Evolutionary conservation across 805 yeast genomes (phyloP), one percentile per base, ranked within the genome.

Genomic region (Ogataea paraovalis): DNA sequence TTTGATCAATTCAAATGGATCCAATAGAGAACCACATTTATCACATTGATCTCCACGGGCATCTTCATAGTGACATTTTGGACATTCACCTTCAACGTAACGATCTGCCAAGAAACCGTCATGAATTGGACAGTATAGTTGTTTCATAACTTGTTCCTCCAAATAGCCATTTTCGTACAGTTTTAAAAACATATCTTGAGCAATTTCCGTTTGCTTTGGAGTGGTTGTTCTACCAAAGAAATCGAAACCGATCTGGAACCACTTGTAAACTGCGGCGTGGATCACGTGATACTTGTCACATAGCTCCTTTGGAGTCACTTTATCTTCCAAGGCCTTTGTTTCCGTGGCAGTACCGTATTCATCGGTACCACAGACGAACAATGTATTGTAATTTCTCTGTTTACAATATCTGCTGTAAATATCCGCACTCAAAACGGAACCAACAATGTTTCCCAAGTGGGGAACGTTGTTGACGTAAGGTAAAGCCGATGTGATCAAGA

Each of bases 21-120:
- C 87, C 58, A 94, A 75, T 55, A 94, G 75, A 50, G 72, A 70
- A 55, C 99, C 99, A 75, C 99, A 94, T 61, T 84, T 84, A 69
- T 94, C 99, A 78, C 99, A 94, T 74, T 94, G 99, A 69, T 94
- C 99, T 59, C 99, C 99, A 69, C 99, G 83, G 28, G 99, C 99
- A 66, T 94, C 99, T 53, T 87, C 96, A 65, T 90, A 94, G 40
- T 75, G 79, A 74, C 99, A 94, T 68, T 85, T 85, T 49, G 98
- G 98, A 73, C 99, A 94, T 43, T 83, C 87, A 57, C 99, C 99
- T 71, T 94, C 98, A 32, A 94, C 99, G 60, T 80, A 94, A 67
- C 99, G 78, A 66, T 94, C 99, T 48, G 99, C 99, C 50, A 94
- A 75, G 70, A 82, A 94, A 3, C 96, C 90, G 34, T 89, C 75